Evolutionary conservation across 331 rosid species (phyloP).

Genomic region (Malus hybrid): DNA sequence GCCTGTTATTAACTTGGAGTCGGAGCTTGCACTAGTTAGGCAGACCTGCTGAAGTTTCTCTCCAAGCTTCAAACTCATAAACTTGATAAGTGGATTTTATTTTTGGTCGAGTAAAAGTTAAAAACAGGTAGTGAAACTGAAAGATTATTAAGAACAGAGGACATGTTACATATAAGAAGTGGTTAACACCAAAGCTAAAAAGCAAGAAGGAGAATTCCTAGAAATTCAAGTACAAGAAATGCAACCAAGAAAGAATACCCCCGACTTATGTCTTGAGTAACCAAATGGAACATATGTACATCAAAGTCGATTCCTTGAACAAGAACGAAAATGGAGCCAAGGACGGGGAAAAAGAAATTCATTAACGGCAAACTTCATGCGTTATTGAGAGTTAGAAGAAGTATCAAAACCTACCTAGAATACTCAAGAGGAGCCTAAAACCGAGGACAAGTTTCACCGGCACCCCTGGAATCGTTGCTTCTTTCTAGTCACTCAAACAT

Average conservation of each 20-base stretch:
- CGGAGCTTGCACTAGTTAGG: neutral
- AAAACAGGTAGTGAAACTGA: too few relatives aligned
- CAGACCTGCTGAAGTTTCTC: neutral
- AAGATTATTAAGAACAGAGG: slow-evolving; percentile 7
- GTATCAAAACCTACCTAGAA: slow-evolving; percentile 50
- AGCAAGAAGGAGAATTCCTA: neutral
- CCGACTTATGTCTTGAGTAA: slow-evolving; percentile 54
- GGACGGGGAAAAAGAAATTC: slow-evolving; percentile 9
- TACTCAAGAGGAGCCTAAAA: slow-evolving; percentile 23
- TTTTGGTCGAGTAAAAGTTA: too few relatives aligned
- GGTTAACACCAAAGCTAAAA: too few relatives aligned
- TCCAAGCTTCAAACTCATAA: neutral
- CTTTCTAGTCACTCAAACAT: slow-evolving; percentile 37
- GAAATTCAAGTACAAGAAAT: slow-evolving; percentile 29
- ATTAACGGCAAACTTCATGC: slow-evolving; percentile 24
- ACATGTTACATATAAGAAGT: neutral
- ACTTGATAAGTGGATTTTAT: too few relatives aligned
- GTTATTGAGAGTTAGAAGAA: slow-evolving; percentile 54
- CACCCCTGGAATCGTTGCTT: slow-evolving; percentile 19
- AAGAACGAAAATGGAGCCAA: slow-evolving; percentile 5
- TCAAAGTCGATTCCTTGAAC: slow-evolving; percentile 34
- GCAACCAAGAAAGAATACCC: slow-evolving; percentile 41
- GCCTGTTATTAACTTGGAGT: too few relatives aligned
- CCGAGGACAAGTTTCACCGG: slow-evolving; percentile 23
- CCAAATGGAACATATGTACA: slow-evolving; percentile 66